Evolutionary conservation across 768 basidiomycete species (phyloP), one percentile per base, ranked within the genome.

Genomic region (Mycena rebaudengoi): DNA sequence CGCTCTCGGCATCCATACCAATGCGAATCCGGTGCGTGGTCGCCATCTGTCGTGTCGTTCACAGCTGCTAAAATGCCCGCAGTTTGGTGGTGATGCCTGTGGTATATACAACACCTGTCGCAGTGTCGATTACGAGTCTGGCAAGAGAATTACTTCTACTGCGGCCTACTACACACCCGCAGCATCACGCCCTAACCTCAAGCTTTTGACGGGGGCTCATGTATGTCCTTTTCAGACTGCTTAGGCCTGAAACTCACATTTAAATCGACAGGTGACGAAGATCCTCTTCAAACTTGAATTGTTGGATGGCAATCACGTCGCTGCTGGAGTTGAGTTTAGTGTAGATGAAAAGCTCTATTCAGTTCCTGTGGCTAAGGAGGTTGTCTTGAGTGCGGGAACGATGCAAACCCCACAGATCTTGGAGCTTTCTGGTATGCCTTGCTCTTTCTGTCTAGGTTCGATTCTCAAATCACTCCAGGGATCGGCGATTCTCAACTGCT

Each of bases 401-500:
- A 50, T 55, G 5, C 13, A n/a, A 25, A 62, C 61, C 1, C 61
- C 61, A 11, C 33, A 48, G 16, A 40, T 62, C n/a, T 29, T 62
- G 35, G 61, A 62, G 29, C 35, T 62, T 10, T 62, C 61, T n/a
- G 61, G 61, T 62, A 28, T 25, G 44, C 12, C 43, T 45, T 39
- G 7, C 12, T 32, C n/a, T 18, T 33, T 35, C 13, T 35, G 13
- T 45, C 4, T 23, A n/a, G 11, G 8, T n/a, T 26, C 12, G 20
- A 30, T 25, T 13, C 35, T 18, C 28, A 25, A 72, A 7, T 70
- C 69, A 37, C 33, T 73, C 69, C 65, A 51, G 73, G 73, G 2
- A 67, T 74, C 35, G 73, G 73, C 5, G 51, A 69, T 51, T 18
- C 63, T 29, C 25, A 57, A 26, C 25, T 69, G 14, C 52, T 75